Conservation (phyloP, 2,329 filamentous ascomycete species). For the Colletotrichum sp. region DNA sequence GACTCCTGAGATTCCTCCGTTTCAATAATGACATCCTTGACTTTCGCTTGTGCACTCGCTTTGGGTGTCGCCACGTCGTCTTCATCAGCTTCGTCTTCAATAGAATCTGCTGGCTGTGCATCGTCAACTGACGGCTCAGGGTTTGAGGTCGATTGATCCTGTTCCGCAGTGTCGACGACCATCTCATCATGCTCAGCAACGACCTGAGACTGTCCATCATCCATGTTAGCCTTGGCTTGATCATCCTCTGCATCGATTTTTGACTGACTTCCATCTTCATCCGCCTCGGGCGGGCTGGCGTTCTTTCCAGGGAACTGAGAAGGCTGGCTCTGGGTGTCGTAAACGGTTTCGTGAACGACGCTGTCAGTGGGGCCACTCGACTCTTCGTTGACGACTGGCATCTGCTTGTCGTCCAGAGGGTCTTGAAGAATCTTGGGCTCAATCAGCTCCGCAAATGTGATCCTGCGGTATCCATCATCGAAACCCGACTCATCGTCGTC, state of each 20-base stretch:
- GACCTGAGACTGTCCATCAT: neutral
- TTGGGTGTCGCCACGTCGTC: neutral
- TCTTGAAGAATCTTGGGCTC: constrained; percentile 69
- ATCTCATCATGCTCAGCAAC: neutral
- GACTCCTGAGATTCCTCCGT: constrained; percentile 13
- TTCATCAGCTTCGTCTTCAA: neutral
- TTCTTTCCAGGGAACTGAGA: neutral
- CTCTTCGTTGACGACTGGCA: constrained; percentile 25
- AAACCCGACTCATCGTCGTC: constrained; percentile 58
- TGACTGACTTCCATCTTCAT: constrained; percentile 33
- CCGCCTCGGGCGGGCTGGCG: constrained; percentile 21
- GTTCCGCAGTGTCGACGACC: neutral
- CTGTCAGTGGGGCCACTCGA: constrained; percentile 23
- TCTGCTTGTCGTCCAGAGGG: constrained; percentile 26
- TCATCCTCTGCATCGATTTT: constrained; percentile 25
- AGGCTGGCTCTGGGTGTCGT: neutral
- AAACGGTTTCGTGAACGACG: constrained; percentile 26
- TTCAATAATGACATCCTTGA: neutral
- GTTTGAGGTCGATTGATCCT: neutral
- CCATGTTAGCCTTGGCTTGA: constrained; percentile 12
- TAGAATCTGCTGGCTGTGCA: neutral
- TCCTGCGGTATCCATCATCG: constrained; percentile 65
- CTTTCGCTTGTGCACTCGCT: neutral
- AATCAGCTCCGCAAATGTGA: constrained; percentile 68
- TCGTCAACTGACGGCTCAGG: neutral